These are phyloP conservation scores for Luffa acutangula DNA, from an alignment of 306 rosid species.

Conservation along the genomic window DNA sequence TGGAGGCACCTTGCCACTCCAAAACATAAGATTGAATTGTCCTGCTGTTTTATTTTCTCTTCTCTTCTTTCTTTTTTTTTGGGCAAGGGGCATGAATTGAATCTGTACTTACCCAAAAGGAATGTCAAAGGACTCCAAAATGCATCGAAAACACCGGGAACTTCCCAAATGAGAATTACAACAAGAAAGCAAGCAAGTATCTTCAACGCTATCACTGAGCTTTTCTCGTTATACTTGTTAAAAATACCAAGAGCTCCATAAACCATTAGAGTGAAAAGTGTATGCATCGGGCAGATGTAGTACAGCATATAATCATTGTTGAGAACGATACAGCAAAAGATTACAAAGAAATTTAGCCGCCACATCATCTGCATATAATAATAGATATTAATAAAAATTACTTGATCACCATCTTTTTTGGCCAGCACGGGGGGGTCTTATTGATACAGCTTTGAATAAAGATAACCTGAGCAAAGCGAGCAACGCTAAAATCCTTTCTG, in stretches of 20 bases:
- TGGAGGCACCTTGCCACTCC: not conserved
- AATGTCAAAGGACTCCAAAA: conserved; percentile 69
- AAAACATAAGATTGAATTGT: conserved; percentile 2
- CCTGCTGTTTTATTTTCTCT: not conserved
- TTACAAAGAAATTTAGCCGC: conserved; percentile 90
- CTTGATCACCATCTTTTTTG: not conserved
- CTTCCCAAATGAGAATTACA: conserved; percentile 90
- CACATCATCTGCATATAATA: conserved; percentile 78
- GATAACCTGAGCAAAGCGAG: conserved; percentile 91
- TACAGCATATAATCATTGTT: conserved; percentile 91
- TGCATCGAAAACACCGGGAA: conserved; percentile 78
- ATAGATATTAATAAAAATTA: not conserved
- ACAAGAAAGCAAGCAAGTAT: conserved; percentile 80
- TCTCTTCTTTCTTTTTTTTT: not conserved
- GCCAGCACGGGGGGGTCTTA: not conserved
- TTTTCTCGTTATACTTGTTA: conserved; percentile 68
- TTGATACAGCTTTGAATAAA: not conserved
- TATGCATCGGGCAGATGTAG: conserved; percentile 99
- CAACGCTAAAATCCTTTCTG: conserved; percentile 83
- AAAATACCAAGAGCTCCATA: conserved; percentile 94
- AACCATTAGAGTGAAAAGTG: conserved; percentile 92
- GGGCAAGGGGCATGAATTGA: not conserved
- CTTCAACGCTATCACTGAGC: conserved; percentile 71
- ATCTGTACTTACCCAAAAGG: conserved; percentile 47
- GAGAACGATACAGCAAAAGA: conserved; percentile 83